phyloP scores from a whole-genome alignment of 2,329 filamentous ascomycete genomes.

The Aspergillus sp. region DNA sequence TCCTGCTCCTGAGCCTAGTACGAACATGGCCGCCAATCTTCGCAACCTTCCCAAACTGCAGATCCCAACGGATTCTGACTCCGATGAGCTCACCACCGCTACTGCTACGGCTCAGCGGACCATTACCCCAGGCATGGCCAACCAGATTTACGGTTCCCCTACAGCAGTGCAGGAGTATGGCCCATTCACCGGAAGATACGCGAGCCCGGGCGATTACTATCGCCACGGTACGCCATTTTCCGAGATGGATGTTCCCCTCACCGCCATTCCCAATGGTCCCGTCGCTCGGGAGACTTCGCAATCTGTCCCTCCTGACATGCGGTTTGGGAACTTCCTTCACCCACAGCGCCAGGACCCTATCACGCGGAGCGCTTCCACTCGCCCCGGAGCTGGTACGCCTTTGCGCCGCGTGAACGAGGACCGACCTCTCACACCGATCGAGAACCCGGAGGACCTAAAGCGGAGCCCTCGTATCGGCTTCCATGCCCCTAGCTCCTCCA shows the following conservation, averaged over 20 bases:
- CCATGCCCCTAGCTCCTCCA: not conserved
- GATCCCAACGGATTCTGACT: conserved; percentile 65
- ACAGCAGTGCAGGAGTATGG: conserved; percentile 15
- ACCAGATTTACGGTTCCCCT: conserved; percentile 8
- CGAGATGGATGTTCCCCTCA: conserved; percentile 83
- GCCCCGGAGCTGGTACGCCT: conserved; percentile 27
- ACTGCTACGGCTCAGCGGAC: conserved; percentile 23
- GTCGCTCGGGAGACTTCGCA: conserved; percentile 76
- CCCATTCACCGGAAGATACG: conserved; percentile 18
- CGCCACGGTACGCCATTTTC: conserved; percentile 83
- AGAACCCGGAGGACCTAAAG: conserved; percentile 24
- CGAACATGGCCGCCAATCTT: conserved; percentile 43
- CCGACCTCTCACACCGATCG: conserved; percentile 21
- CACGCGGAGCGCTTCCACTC: conserved; percentile 42
- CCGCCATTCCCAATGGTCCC: conserved; percentile 64
- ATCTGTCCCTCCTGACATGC: conserved; percentile 92
- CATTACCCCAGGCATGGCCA: conserved; percentile 23
- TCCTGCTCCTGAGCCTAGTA: conserved; percentile 58
- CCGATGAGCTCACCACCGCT: conserved; percentile 49
- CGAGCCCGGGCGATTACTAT: conserved; percentile 16
- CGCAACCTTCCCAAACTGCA: conserved; percentile 50
- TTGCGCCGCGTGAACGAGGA: conserved; percentile 18
- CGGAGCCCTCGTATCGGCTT: conserved; percentile 13
- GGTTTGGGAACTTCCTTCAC: conserved; percentile 52
- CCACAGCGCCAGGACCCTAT: conserved; percentile 39